Evolutionary conservation across 352 stramenopile species (phyloP).

Genomic region (Phytophthora palmivora): DNA sequence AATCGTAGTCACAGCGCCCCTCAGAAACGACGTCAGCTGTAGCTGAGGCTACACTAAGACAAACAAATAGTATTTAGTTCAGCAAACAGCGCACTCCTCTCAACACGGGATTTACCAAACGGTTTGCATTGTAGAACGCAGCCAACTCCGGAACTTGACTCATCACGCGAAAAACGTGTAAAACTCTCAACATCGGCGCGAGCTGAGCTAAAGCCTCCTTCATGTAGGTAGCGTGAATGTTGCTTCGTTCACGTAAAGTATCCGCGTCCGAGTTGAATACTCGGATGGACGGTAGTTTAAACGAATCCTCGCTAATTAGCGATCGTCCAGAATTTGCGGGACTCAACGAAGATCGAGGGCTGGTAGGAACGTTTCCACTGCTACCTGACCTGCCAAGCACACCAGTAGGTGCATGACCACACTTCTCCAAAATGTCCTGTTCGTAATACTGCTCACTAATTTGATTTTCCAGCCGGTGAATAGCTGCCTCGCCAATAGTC

Average conservation of each 20-base stretch:
- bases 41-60: conserved; percentile 62
- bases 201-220: conserved; percentile 62
- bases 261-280: conserved; percentile 77
- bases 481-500: conserved; percentile 69
- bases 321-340: conserved; percentile 30
- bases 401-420: conserved; percentile 36
- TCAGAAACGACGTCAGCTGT: conserved; percentile 77
- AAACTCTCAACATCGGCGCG: conserved; percentile 74
- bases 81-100: not conserved
- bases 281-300: conserved; percentile 71
- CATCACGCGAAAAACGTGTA: conserved; percentile 81
- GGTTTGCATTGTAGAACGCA: conserved; percentile 82
- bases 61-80: conserved; percentile 1
- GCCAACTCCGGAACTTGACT: conserved; percentile 76
- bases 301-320: conserved; percentile 34
- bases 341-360: conserved; percentile 32
- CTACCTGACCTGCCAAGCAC: conserved; percentile 19
- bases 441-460: conserved; percentile 80
- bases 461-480: conserved; percentile 80
- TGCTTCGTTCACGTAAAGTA: conserved; percentile 61
- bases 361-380: conserved; percentile 26
- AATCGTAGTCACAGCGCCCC: conserved; percentile 71
- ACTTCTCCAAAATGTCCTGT: conserved; percentile 79
- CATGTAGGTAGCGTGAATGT: conserved; percentile 76
- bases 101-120: conserved; percentile 50